Base-by-base conservation (phyloP, 1,139 yeast species). In the Blastobotrys persicus region DNA sequence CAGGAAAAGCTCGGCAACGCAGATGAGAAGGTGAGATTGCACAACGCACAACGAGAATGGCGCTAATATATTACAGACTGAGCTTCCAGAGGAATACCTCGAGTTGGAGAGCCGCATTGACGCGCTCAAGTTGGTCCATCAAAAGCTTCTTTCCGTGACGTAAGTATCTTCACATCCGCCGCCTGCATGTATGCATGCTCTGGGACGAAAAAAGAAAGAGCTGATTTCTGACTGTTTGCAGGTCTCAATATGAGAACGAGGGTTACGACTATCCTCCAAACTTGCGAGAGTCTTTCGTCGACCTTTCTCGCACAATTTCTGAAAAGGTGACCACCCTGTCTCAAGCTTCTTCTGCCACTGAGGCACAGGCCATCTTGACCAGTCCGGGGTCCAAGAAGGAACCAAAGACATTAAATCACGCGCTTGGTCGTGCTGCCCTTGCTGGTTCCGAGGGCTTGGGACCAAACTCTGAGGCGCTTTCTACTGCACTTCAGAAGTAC, bases 241-340 rank as follows among this genome's bases (percentile, higher is more conserved):
- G 65, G 37, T 58, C 73, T 42, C 84, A 85, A 51, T 88, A 85
- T 67, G 92, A 84, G 62, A 78, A 74, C 58, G 95, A 87, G 66
- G 77, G 85, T 49, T 88, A 88, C 68, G 96, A 88, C 68, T 88
- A 88, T 67, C 96, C 96, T n/a, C 79, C 82, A 49, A 84, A 85
- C 62, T 67, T 80, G 51, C 62, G 69, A 61, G 96, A 88, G 64
- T 83, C 92, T 16, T 79, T 88, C 57, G 76, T 77, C 47, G 94
- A 86, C 56, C 78, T 88, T 55, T 82, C 91, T 48, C 83, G 82
- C 68, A 79, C 79, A 55, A 77, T 88, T 54, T 73, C 84, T 47
- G 76, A 76, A 49, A 79, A 88, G 62, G 86, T 87, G 44, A 74
- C 78, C 49, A 86, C 81, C 55, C 75, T 87, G 57, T 78, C 91